Evolutionary conservation across 2,329 filamentous ascomycete species (phyloP), one percentile per base, ranked within the genome.

Genomic region (Fusarium sp.): DNA sequence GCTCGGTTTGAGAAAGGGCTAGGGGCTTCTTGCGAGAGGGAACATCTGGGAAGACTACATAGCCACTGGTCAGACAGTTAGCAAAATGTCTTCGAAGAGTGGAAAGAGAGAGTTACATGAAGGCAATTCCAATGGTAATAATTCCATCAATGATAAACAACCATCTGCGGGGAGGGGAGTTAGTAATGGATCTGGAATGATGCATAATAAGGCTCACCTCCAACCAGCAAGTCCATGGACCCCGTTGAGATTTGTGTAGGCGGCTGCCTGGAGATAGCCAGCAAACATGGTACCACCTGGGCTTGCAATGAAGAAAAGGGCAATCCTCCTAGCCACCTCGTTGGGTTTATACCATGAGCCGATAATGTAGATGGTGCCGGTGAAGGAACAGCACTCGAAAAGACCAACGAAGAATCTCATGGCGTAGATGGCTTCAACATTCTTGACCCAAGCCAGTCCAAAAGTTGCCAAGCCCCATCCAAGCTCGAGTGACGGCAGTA

Each of bases 141-240:
- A 89, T 82, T 1, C 87, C 87, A 68, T 90, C 88, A n/a, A 91
- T 88, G 12, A 91, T 86, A 60, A 90, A 91, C 0, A 90, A 79
- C 87, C 85, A 87, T n/a, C 67, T 69, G 14, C 3, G 5, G 5
- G 24, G 16, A n/a, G 3, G 3, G 1, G 5, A 22, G 6, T 24
- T 5, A 24, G 24, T 24, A 24, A 24, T 5, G 24, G n/a, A n/a
- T 5, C 24, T 24, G 24, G 24, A 24, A 24, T 24, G 24, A 24
- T 24, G 24, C 24, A 24, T 5, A 24, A 3, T 4, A 24, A 91
- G 0, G 89, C 79, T 87, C 84, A 87, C 36, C 74, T 64, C 71
- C 71, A 69, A 8, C 71, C 69, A 29, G 56, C 38, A 75, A 88
- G 81, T 0, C 87, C 88, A 9, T 77, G 79, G 1, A 85, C 82